Evolutionary conservation across 345 rosid genomes (phyloP).

Genomic region (Boechera retrofracta): DNA sequence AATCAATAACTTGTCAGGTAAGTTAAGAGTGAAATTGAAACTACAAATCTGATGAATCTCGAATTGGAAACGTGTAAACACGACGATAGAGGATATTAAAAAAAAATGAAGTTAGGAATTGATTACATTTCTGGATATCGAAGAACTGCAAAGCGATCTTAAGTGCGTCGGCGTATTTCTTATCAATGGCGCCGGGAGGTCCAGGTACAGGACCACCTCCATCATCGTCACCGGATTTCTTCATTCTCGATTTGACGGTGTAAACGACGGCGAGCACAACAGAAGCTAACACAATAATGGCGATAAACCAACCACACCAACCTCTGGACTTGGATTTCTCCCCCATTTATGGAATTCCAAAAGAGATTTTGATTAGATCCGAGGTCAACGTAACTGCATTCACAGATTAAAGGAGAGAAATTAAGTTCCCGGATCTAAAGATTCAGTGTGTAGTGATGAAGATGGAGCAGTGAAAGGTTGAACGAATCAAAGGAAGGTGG

Average conservation of each 20-base stretch:
- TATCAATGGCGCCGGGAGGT: constrained; percentile 83
- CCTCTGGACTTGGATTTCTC: constrained; percentile 68
- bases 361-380: constrained; percentile 19
- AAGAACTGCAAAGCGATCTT: constrained; percentile 81
- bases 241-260: constrained; percentile 54
- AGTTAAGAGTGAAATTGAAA: background rate
- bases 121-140: constrained; percentile 84
- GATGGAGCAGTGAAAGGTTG: background rate
- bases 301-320: constrained; percentile 76
- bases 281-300: constrained; percentile 48
- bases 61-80: background rate
- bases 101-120: background rate
- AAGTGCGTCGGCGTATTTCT: constrained; percentile 83
- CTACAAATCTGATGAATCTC: background rate
- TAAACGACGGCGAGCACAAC: constrained; percentile 68
- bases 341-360: constrained; percentile 52
- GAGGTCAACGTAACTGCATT: constrained; percentile 29
- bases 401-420: background rate
- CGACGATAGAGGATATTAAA: too few relatives aligned
- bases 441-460: background rate
- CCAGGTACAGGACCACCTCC: constrained; percentile 68
- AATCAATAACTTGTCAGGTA: background rate
- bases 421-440: constrained; percentile 28
- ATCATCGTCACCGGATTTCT: constrained; percentile 49
- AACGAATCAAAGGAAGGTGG: constrained; percentile 8